These are phyloP conservation scores for Solanum commersonii DNA, from an alignment of 257 asterid species.

Conservation along the genomic window DNA sequence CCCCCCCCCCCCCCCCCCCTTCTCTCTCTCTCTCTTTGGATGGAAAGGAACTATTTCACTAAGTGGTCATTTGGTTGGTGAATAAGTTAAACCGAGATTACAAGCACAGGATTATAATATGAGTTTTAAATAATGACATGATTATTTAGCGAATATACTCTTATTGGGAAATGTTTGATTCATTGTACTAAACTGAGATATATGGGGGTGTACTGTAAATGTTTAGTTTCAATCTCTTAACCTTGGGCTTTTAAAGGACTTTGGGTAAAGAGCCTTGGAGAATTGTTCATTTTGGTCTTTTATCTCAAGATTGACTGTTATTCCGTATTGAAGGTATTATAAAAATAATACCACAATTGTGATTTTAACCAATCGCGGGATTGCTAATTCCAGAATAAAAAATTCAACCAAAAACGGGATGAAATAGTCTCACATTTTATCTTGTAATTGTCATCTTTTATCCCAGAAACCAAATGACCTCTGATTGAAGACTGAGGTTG, in stretches of 20 bases:
- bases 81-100: neutral
- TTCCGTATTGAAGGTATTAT: neutral
- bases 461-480: neutral
- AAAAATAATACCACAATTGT: neutral
- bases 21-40: neutral
- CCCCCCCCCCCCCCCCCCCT: neutral
- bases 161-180: neutral
- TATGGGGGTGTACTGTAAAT: neutral
- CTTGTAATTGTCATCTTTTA: neutral
- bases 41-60: neutral
- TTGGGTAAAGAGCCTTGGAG: neutral
- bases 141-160: neutral
- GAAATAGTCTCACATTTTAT: neutral
- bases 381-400: neutral
- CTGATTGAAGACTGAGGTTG: neutral
- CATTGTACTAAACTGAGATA: neutral
- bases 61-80: neutral
- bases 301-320: neutral
- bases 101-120: neutral
- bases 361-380: neutral
- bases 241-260: neutral
- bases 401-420: neutral
- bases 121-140: neutral
- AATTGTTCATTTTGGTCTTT: neutral
- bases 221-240: neutral